A percentile compares a stretch with the other conserved stretches of the same genome.
These are phyloP conservation scores for Schizosaccharomyces versatilis DNA, from an alignment of 1,139 yeast species.

Conservation along the genomic window DNA sequence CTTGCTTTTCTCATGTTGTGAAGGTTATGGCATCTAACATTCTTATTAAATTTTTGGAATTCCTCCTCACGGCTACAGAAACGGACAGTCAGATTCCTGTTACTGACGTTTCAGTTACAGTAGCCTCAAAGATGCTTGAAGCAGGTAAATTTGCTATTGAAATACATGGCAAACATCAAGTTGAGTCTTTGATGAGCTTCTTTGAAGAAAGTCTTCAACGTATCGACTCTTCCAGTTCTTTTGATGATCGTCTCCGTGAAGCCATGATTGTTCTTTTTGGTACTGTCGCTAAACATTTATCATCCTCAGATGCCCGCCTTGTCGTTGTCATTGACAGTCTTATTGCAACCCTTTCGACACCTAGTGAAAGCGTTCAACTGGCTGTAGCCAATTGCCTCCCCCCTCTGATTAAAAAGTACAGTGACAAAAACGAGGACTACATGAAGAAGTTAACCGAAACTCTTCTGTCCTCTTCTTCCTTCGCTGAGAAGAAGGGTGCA, in stretches of 20 bases:
- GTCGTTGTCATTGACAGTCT: slow-evolving; percentile 42
- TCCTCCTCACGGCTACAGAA: slow-evolving; percentile 19
- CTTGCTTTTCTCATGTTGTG: slow-evolving; percentile 39
- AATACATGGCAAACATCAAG: slow-evolving; percentile 37
- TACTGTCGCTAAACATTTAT: slow-evolving; percentile 62
- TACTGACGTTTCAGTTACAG: slow-evolving; percentile 51
- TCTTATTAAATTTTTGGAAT: slow-evolving; percentile 13
- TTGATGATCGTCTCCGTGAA: slow-evolving; percentile 49
- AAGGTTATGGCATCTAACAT: slow-evolving; percentile 22
- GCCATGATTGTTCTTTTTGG: slow-evolving; percentile 73
- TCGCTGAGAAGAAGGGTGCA: slow-evolving; percentile 63
- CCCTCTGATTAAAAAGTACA: slow-evolving; percentile 43
- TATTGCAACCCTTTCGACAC: slow-evolving; percentile 55
- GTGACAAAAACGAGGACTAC: slow-evolving; percentile 26
- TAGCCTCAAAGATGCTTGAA: slow-evolving; percentile 63
- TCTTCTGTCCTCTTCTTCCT: slow-evolving; percentile 30
- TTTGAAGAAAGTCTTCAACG: slow-evolving; percentile 37
- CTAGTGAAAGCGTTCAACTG: slow-evolving; percentile 70
- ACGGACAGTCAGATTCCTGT: slow-evolving; percentile 34
- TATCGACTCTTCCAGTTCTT: slow-evolving; percentile 21
- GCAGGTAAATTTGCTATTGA: slow-evolving; percentile 64
- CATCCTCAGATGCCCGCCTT: slow-evolving; percentile 40
- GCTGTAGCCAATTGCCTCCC: slow-evolving; percentile 74
- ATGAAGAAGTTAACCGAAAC: slow-evolving; percentile 37
- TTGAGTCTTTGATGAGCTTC: slow-evolving; percentile 53